Conservation (phyloP, 345 rosid species). For the Brassica napus region Da-Ae NC_063434.1:583001-583500, state of each 20-base stretch:
- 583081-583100: constrained; percentile 58
- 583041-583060: constrained; percentile 41
- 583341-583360: constrained; percentile 4
- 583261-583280: constrained; percentile 40
- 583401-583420: not conserved
- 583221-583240: not conserved
- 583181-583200: constrained; percentile 7
- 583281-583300: constrained; percentile 22
- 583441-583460: not conserved
- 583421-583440: not conserved
- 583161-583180: constrained; percentile 33
- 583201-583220: not conserved
- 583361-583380: not conserved
- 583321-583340: constrained; percentile 7
- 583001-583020: not conserved
- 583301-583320: constrained; percentile 35
- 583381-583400: constrained; percentile 5
- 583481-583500: constrained; percentile 41
- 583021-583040: not conserved
- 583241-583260: constrained; percentile 14
- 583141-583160: constrained; percentile 58
- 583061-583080: constrained; percentile 72
- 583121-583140: constrained; percentile 66
- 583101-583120: constrained; percentile 58
- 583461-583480: not conserved